Conservation (phyloP, 768 basidiomycete species). For the Amanita jacksonii region DNA sequence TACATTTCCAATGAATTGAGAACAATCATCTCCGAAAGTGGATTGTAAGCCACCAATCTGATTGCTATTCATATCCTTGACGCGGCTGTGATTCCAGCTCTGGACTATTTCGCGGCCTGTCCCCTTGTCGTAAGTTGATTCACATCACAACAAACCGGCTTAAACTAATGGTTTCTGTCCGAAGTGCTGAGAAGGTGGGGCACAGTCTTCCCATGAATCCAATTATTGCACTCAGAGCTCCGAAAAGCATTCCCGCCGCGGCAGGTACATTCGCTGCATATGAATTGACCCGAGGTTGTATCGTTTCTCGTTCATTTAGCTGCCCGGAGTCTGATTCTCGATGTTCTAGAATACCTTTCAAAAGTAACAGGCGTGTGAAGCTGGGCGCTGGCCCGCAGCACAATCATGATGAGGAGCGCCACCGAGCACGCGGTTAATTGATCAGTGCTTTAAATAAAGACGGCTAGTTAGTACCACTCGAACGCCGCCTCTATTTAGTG, state of each 20-base stretch:
- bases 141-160: neutral
- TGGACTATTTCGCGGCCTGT: conserved; percentile 65
- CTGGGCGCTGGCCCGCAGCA: too few species aligned
- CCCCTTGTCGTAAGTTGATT: conserved; percentile 59
- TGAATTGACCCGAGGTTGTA: conserved; percentile 59
- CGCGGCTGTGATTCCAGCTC: conserved; percentile 23
- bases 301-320: neutral
- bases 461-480: too few species aligned
- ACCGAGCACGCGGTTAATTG: too few species aligned
- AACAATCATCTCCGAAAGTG: conserved; percentile 58
- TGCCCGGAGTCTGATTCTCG: neutral
- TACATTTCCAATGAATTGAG: conserved; percentile 72
- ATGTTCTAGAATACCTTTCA: conserved; percentile 4
- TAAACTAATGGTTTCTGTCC: conserved; percentile 2
- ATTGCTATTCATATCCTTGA: neutral
- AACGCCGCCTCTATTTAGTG: too few species aligned
- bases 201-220: neutral
- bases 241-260: conserved; percentile 75
- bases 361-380: conserved; percentile 5
- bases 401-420: too few species aligned
- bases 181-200: conserved; percentile 63
- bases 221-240: neutral
- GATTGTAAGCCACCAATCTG: conserved; percentile 41
- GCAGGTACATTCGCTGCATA: conserved; percentile 87
- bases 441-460: too few species aligned